These are phyloP conservation scores for Rosa persica DNA, from an alignment of 306 rosid genomes.

Conservation along the genomic window DNA sequence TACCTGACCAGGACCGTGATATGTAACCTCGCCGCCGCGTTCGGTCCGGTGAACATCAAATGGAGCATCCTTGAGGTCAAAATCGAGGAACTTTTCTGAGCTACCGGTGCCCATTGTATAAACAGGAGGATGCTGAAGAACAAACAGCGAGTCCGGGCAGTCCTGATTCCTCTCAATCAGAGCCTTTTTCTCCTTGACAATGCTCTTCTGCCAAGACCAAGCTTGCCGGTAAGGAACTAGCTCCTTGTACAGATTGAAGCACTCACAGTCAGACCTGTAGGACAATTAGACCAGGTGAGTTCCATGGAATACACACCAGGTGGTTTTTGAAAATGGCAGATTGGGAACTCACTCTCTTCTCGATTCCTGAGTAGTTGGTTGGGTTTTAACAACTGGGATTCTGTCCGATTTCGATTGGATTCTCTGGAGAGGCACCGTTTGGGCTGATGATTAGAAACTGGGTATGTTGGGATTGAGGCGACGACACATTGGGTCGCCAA, in stretches of 20 bases:
- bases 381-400: neutral
- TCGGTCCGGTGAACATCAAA: slow-evolving; percentile 44
- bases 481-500: slow-evolving; percentile 9
- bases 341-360: slow-evolving; percentile 15
- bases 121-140: slow-evolving; percentile 49
- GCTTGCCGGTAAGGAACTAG: slow-evolving; percentile 58
- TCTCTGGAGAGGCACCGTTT: neutral
- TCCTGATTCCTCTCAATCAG: slow-evolving; percentile 31
- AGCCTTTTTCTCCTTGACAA: slow-evolving; percentile 37
- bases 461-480: slow-evolving; percentile 20
- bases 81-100: slow-evolving; percentile 42
- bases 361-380: neutral
- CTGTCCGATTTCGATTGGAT: slow-evolving; percentile 4
- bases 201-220: slow-evolving; percentile 49
- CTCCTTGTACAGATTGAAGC: slow-evolving; percentile 56
- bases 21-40: slow-evolving; percentile 55
- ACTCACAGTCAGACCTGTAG: slow-evolving; percentile 52
- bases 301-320: too few relatives aligned
- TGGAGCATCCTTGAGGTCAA: slow-evolving; percentile 37
- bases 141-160: slow-evolving; percentile 37
- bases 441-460: neutral
- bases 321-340: too few relatives aligned
- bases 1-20: slow-evolving; percentile 58
- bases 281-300: too few relatives aligned
- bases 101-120: slow-evolving; percentile 46